Percentiles rank a stretch among this genome's conserved stretches.
Evolutionary conservation across 2,329 filamentous ascomycete species (phyloP).

Genomic region (Colletotrichum phormii): DNA sequence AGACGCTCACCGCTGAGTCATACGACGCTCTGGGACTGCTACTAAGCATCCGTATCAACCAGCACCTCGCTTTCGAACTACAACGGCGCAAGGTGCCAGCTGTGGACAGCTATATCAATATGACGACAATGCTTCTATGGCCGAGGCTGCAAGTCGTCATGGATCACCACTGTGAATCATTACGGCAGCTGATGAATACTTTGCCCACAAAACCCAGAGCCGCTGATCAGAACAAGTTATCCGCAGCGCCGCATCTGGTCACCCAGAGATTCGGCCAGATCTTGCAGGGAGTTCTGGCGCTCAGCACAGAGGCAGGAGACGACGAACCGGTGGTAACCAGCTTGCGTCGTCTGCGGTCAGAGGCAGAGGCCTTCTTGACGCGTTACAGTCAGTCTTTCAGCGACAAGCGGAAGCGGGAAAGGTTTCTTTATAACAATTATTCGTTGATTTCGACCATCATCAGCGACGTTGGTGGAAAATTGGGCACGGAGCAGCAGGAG

Average conservation of each 20-base stretch:
- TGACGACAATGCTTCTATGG: conserved; percentile 95
- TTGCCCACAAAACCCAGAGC: conserved; percentile 58
- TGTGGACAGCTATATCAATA: conserved; percentile 92
- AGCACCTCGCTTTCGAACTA: conserved; percentile 93
- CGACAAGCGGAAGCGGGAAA: conserved; percentile 83
- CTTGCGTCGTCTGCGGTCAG: conserved; percentile 78
- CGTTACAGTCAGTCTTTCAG: conserved; percentile 81
- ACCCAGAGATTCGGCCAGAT: conserved; percentile 98
- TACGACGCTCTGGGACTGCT: conserved; percentile 89
- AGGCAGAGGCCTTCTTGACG: conserved; percentile 85
- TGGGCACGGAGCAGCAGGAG: conserved; percentile 79
- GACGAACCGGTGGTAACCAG: conserved; percentile 92
- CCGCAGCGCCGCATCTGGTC: conserved; percentile 87
- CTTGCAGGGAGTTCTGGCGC: conserved; percentile 82
- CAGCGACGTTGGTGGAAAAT: conserved; percentile 78
- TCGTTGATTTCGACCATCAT: conserved; percentile 95
- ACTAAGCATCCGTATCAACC: conserved; percentile 92
- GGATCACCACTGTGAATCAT: conserved; percentile 90
- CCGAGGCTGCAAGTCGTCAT: conserved; percentile 94
- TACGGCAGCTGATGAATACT: conserved; percentile 71
- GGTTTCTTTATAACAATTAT: conserved; percentile 97
- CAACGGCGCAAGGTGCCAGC: conserved; percentile 92
- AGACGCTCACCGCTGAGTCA: conserved; percentile 78
- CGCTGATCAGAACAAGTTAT: conserved; percentile 67
- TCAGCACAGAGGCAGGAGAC: conserved; percentile 92